Evolutionary conservation across 345 rosid genomes (phyloP).

Genomic region (Crucihimalaya himalaica): DNA sequence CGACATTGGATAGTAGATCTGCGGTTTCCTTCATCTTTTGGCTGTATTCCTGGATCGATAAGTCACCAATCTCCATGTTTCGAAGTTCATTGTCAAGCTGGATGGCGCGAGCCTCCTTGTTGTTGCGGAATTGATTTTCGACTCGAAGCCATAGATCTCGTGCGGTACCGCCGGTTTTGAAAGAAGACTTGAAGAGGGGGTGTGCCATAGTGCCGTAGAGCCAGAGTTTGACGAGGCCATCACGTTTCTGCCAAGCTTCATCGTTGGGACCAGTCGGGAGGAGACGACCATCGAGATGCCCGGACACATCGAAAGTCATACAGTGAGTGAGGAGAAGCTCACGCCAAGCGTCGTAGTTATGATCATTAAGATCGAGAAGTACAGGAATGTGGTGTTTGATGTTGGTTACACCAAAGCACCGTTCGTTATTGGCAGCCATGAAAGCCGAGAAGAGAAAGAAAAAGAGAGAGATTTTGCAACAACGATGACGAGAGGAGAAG

Average conservation of each 20-base stretch:
- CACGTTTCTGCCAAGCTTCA: background rate
- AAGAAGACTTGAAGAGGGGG: background rate
- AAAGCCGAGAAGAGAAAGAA: no score
- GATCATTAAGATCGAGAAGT: no score
- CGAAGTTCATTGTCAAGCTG: no score
- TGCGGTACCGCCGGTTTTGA: background rate
- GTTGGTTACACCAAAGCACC: no score
- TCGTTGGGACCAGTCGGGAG: background rate
- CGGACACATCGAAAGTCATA: no score
- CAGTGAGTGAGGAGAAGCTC: no score
- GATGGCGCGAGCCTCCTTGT: background rate
- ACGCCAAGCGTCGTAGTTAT: no score
- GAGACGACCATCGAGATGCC: background rate
- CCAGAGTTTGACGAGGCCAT: background rate
- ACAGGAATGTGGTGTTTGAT: no score
- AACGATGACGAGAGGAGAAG: no score
- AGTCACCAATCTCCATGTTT: background rate
- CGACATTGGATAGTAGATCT: no score
- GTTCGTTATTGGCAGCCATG: no score
- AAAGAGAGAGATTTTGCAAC: no score
- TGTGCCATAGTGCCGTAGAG: background rate
- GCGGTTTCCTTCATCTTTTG: background rate
- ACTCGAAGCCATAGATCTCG: background rate
- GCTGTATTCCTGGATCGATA: background rate
- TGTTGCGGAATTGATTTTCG: background rate